Percentiles rank a stretch among this genome's conserved stretches.
phyloP scores from a whole-genome alignment of 225 moss, liverwort and hornwort species.

The Neckera pumila region DNA sequence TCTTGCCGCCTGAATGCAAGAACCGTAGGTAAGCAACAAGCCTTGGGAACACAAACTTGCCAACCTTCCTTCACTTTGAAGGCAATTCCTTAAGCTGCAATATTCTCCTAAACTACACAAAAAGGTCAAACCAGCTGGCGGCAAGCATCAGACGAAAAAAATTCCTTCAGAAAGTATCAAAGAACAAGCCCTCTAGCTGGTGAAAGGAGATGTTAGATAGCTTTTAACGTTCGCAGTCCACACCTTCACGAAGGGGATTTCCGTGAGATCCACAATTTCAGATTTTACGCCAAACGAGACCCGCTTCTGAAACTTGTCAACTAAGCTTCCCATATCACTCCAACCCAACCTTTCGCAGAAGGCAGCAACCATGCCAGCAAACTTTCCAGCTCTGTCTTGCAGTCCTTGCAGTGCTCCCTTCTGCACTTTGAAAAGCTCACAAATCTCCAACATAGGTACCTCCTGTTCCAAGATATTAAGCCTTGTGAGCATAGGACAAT shows the following conservation, averaged over 20 bases:
- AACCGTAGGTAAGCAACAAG: neutral
- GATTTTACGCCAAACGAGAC: constrained; percentile 94
- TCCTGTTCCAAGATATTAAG: constrained; percentile 43
- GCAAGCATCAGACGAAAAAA: neutral
- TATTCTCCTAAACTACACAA: neutral
- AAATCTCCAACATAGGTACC: constrained; percentile 81
- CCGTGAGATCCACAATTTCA: constrained; percentile 92
- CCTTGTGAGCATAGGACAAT: neutral
- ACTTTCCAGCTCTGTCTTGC: constrained; percentile 94
- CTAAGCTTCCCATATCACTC: constrained; percentile 79
- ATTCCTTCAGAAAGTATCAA: neutral
- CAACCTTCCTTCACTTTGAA: neutral
- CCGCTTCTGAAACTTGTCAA: constrained; percentile 86
- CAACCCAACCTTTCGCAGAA: constrained; percentile 96
- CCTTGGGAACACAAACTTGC: neutral
- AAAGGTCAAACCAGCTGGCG: neutral
- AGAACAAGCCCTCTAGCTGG: neutral
- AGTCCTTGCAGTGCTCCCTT: constrained; percentile 88
- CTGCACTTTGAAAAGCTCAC: constrained; percentile 74
- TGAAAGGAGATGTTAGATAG: neutral
- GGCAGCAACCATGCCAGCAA: constrained; percentile 92
- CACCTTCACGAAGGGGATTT: constrained; percentile 94
- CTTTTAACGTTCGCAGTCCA: neutral
- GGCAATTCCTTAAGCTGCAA: neutral
- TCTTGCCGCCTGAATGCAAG: constrained; percentile 59